Evolutionary conservation across 805 yeast species (phyloP), one percentile per base, ranked within the genome.

Genomic region (Suhomyces xylopsoci): DNA sequence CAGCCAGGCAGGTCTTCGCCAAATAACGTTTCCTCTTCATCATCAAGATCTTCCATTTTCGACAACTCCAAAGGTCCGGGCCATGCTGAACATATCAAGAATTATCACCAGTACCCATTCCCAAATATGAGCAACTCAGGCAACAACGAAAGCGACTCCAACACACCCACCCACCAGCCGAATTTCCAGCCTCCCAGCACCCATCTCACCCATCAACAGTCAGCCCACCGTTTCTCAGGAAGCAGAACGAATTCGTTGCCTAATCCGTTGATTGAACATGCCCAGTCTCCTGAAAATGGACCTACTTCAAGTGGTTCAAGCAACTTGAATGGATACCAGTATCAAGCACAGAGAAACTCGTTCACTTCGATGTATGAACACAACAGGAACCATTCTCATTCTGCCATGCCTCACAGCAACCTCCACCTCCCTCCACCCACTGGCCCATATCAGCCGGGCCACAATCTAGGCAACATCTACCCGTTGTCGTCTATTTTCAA

Each of bases 201-300:
- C 7, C 43, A 17, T 41, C 34, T 19, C 24, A 26, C 28, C 22
- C 49, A 28, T 26, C 43, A 17, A 40, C 49, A 47, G 24, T 17
- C 19, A 4, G n/a, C 45, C 20, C 45, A 44, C 5, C 28, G 48
- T 15, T 22, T 52, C 14, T 51, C 41, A 12, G 38, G 49, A 6
- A 47, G 58, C 3, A 47, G 67, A 41, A 62, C 66, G 3, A 60
- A 62, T 48, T 63, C 66, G 17, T 56, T 64, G 38, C 67, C 67
- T 1, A 62, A 57, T 9, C 56, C 60, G 3, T 34, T 46, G 20
- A 52, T 51, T 19, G 64, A 61, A 12, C 46, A 53, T 30, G 49
- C 40, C 1, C 36, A 40, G 14, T 17, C 51, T 5, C 34, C 50
- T 19, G 42, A 44, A 7, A 45, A 45, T 25, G 48, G 32, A 5